These are phyloP conservation scores for Alnus rubra DNA, from an alignment of 306 rosid species.

Conservation along the genomic window DNA sequence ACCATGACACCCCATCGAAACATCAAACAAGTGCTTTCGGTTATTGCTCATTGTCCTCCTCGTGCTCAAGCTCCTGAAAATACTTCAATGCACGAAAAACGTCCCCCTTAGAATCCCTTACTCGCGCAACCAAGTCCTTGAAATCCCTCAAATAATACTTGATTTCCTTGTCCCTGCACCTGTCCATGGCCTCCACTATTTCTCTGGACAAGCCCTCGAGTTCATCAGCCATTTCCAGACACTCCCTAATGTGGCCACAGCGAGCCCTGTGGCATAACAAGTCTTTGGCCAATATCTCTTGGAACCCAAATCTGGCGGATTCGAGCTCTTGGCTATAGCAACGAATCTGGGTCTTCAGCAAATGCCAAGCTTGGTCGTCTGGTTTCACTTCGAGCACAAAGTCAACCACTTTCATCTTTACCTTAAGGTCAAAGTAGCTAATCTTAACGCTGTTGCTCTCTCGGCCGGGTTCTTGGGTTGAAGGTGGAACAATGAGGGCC, in stretches of 20 bases:
- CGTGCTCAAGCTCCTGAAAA: constrained; percentile 22
- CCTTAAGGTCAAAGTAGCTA: neutral
- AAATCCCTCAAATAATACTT: neutral
- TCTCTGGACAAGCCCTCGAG: neutral
- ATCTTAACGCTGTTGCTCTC: neutral
- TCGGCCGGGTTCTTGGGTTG: neutral
- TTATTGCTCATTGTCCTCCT: neutral
- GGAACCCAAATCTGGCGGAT: neutral
- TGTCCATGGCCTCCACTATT: constrained; percentile 13
- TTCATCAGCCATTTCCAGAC: constrained; percentile 15
- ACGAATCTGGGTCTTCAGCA: constrained; percentile 8
- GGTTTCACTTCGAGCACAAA: constrained; percentile 2
- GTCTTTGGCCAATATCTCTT: constrained; percentile 3
- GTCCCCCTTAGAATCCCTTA: neutral
- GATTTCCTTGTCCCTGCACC: neutral
- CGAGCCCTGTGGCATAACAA: neutral
- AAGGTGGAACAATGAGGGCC: neutral
- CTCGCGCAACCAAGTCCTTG: neutral
- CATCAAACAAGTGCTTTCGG: neutral
- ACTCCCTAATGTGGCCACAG: neutral
- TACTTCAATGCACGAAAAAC: constrained; percentile 4
- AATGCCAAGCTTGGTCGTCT: constrained; percentile 7
- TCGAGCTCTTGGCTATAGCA: constrained; percentile 3
- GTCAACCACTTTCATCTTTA: neutral
- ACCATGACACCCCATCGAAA: neutral